A percentile compares a stretch with the other conserved stretches of the same genome.
Conservation (phyloP, 2,329 filamentous ascomycete genomes). For the Botrytis elliptica region DNA sequence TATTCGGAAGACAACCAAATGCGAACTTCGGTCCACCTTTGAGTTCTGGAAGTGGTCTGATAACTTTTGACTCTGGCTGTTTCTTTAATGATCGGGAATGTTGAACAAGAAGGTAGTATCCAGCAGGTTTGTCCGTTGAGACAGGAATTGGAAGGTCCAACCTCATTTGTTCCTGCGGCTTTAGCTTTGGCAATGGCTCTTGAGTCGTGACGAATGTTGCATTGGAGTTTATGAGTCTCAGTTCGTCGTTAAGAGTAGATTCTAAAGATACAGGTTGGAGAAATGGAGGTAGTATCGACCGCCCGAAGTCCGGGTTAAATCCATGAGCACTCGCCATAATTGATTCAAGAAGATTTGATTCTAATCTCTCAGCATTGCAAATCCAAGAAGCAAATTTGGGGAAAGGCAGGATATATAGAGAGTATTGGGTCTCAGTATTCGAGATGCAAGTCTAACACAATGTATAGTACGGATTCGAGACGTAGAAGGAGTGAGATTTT, state of each 20-base stretch:
- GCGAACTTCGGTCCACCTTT: not conserved
- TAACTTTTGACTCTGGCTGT: not conserved
- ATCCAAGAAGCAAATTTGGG: not conserved
- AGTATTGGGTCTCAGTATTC: not conserved
- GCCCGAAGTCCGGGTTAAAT: not conserved
- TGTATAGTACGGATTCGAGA: not conserved
- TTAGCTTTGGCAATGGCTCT: not conserved
- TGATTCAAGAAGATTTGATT: not conserved
- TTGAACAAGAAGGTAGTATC: not conserved
- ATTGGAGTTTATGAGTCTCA: not conserved
- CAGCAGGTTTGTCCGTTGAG: not conserved
- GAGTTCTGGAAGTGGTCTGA: not conserved
- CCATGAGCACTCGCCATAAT: not conserved
- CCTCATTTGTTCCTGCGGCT: not conserved
- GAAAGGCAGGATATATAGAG: no score
- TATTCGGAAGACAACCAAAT: slow-evolving; percentile 14
- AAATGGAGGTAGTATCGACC: not conserved
- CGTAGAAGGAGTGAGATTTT: not conserved
- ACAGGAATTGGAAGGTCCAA: not conserved
- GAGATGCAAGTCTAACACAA: not conserved
- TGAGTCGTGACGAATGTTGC: not conserved
- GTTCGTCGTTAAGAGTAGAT: not conserved
- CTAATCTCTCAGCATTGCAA: not conserved
- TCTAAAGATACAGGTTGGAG: not conserved
- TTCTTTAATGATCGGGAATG: not conserved